phyloP scores from a whole-genome alignment of 2,329 filamentous ascomycete genomes.

The Colletotrichum trifolii region DNA sequence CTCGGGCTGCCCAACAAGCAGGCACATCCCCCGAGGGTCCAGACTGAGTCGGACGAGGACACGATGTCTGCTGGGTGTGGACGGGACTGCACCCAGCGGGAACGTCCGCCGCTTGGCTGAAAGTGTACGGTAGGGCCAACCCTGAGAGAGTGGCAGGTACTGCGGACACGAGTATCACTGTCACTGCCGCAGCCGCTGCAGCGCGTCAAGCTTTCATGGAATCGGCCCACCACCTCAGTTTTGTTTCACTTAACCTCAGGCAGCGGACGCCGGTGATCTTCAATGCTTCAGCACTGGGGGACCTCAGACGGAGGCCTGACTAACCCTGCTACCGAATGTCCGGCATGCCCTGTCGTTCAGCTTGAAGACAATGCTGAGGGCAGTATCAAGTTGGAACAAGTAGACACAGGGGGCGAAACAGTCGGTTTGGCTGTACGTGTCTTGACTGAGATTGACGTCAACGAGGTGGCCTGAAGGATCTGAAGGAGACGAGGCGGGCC shows the following conservation, averaged over 20 bases:
- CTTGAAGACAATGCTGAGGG: neutral
- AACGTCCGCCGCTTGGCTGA: slow-evolving; percentile 28
- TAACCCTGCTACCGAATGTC: slow-evolving; percentile 11
- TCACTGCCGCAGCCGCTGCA: slow-evolving; percentile 12
- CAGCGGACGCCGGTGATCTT: slow-evolving; percentile 17
- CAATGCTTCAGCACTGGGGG: slow-evolving; percentile 24
- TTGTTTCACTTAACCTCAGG: slow-evolving; percentile 36
- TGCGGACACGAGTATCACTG: neutral
- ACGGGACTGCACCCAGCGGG: slow-evolving; percentile 17
- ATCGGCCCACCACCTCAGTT: slow-evolving; percentile 28
- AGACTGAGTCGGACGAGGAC: slow-evolving; percentile 24
- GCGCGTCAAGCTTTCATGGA: slow-evolving; percentile 19
- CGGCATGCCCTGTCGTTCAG: neutral
- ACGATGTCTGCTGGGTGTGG: neutral
- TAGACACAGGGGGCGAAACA: slow-evolving; percentile 3
- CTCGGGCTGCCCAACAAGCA: slow-evolving; percentile 20
- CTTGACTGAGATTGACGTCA: no score
- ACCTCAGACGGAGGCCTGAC: slow-evolving; percentile 25
- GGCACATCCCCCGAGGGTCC: slow-evolving; percentile 11
- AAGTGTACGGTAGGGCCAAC: neutral
- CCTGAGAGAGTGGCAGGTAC: neutral
- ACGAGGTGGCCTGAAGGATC: no score
- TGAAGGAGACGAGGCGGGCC: no score
- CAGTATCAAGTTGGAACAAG: neutral
- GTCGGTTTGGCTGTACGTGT: neutral